A percentile compares a stretch with the other conserved stretches of the same genome.
Conservation (phyloP, 2,329 filamentous ascomycete species). For the Lecanicillium sp. region DNA sequence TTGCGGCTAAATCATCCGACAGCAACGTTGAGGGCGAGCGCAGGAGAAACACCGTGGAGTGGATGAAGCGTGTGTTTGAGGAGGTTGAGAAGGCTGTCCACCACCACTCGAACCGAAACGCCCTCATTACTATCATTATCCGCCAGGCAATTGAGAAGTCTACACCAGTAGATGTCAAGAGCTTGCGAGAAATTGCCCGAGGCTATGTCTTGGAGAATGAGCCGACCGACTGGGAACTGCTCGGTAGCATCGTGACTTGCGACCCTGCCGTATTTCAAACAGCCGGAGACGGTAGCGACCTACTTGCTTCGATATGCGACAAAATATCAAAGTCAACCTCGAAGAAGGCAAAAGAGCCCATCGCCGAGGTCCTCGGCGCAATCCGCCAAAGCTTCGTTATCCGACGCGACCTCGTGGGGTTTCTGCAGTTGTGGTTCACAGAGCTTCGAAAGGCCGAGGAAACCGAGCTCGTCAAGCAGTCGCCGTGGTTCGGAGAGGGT, state of each 20-base stretch:
- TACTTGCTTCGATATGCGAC: constrained; percentile 36
- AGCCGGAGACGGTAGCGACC: constrained; percentile 30
- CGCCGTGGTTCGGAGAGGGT: constrained; percentile 29
- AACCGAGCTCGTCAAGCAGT: constrained; percentile 21
- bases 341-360: constrained; percentile 18
- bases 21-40: constrained; percentile 21
- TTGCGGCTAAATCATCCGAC: constrained; percentile 29
- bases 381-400: constrained; percentile 40
- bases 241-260: constrained; percentile 36
- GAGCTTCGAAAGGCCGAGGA: constrained; percentile 33
- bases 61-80: constrained; percentile 32
- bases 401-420: constrained; percentile 38
- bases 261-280: constrained; percentile 44
- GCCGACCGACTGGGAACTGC: constrained; percentile 36
- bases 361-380: constrained; percentile 33
- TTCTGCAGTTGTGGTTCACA: constrained; percentile 42
- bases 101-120: constrained; percentile 20
- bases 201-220: constrained; percentile 33
- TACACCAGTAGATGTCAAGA: constrained; percentile 32
- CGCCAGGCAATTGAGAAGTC: constrained; percentile 24
- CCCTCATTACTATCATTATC: constrained; percentile 27
- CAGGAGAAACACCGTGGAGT: constrained; percentile 32
- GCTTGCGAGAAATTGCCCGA: constrained; percentile 37
- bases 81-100: constrained; percentile 25
- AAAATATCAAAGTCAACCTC: constrained; percentile 22